These are phyloP conservation scores for Chrysanthemum seticuspe DNA, from an alignment of 129 eudicot genomes.

Conservation along the genomic window DNA sequence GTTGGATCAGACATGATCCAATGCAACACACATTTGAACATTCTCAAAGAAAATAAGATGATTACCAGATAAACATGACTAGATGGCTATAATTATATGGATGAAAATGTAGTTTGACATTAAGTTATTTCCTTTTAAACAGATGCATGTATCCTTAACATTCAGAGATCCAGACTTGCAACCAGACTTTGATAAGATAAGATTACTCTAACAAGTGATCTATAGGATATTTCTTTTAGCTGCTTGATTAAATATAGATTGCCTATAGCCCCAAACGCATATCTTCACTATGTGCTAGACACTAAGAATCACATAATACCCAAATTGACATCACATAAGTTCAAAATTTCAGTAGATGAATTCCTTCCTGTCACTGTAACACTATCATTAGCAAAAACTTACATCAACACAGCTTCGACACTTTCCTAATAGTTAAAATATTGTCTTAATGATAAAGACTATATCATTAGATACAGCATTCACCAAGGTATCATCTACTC, in stretches of 20 bases:
- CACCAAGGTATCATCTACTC: conserved; percentile 2
- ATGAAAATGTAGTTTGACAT: neutral
- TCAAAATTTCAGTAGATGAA: neutral
- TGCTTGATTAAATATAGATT: conserved; percentile 1
- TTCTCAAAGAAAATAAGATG: conserved; percentile 13
- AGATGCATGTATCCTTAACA: conserved; percentile 8
- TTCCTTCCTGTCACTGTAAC: neutral
- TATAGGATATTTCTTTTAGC: conserved; percentile 2
- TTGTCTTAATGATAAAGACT: neutral
- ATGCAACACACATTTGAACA: conserved; percentile 14
- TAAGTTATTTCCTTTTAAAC: conserved; percentile 4
- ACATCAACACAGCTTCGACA: conserved; percentile 4
- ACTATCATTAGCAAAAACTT: conserved; percentile 5
- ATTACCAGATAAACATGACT: neutral
- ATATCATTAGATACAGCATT: conserved; percentile 18
- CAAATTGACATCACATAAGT: neutral
- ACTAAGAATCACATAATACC: conserved; percentile 11
- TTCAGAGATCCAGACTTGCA: neutral
- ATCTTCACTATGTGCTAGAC: neutral
- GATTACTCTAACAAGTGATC: neutral
- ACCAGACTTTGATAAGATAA: conserved; percentile 7
- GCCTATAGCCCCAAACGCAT: conserved; percentile 11
- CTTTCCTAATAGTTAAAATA: neutral
- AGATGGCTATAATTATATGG: neutral
- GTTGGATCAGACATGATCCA: neutral